These are phyloP conservation scores for Gymnopus androsaceus DNA, from an alignment of 1,284 basidiomycete species.

Conservation along the genomic window DNA sequence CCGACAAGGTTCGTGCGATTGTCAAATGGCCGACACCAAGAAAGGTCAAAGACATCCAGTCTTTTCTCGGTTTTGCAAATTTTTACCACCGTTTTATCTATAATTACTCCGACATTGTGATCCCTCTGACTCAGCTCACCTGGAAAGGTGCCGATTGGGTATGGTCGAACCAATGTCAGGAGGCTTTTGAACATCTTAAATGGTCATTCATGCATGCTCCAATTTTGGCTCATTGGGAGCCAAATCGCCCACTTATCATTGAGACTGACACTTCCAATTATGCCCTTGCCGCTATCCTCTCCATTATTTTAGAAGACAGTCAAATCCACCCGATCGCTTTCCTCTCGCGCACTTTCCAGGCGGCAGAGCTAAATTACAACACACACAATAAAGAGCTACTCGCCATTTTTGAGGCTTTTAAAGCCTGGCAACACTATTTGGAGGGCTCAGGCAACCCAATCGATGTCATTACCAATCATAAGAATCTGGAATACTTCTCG, in stretches of 20 bases:
- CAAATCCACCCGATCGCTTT: constrained; percentile 11
- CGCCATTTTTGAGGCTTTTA: background rate
- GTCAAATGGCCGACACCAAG: background rate
- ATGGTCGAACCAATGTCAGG: no score
- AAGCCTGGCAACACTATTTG: constrained; percentile 3
- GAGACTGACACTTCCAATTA: background rate
- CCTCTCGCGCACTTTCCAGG: background rate
- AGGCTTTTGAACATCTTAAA: no score
- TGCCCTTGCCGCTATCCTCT: background rate
- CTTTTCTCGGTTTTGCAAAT: no score
- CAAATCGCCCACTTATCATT: no score
- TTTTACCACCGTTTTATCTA: no score
- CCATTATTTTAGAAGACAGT: background rate
- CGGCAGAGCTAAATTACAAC: constrained; percentile 8
- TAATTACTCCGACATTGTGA: no score
- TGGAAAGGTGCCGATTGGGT: constrained; percentile 26
- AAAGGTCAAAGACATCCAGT: constrained; percentile 16
- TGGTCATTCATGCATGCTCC: no score
- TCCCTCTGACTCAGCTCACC: constrained; percentile 34
- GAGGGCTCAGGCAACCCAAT: background rate
- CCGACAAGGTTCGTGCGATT: background rate
- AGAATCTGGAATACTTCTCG: constrained; percentile 12
- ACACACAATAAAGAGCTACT: constrained; percentile 5
- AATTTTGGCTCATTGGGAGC: no score
- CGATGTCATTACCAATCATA: constrained; percentile 9